These are phyloP conservation scores for Pelargonium australe DNA, from an alignment of 441 rosid species.

Conservation along the genomic window DNA sequence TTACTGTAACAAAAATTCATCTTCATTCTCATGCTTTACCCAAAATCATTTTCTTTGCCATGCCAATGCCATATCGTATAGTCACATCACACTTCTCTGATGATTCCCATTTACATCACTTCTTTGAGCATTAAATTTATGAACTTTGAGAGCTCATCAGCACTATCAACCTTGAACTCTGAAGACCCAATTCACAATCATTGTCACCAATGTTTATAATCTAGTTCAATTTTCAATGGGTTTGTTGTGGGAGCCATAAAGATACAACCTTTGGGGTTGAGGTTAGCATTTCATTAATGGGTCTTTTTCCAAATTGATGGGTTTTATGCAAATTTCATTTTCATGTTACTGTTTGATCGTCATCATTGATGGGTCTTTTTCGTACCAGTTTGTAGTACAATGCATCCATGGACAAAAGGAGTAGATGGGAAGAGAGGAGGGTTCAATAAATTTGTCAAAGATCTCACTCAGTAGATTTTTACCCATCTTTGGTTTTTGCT, in stretches of 20 bases:
- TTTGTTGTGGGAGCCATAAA: background rate
- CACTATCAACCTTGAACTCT: background rate
- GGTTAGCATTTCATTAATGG: background rate
- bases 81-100: conserved; percentile 7
- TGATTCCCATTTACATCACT: background rate
- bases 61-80: background rate
- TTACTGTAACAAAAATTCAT: too few relatives aligned
- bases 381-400: background rate
- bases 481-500: conserved; percentile 29
- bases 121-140: background rate
- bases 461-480: conserved; percentile 29
- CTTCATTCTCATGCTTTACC: too few relatives aligned
- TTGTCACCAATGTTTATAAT: background rate
- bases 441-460: conserved; percentile 36
- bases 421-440: background rate
- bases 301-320: too few relatives aligned
- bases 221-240: background rate
- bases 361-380: too few relatives aligned
- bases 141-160: background rate
- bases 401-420: conserved; percentile 3
- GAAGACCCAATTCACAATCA: conserved; percentile 7
- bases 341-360: too few relatives aligned
- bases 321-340: too few relatives aligned
- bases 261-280: background rate
- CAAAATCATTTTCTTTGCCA: too few relatives aligned